A percentile compares a stretch with the other conserved stretches of the same genome.
phyloP scores from a whole-genome alignment of 352 stramenopile genomes.

The Paralagenidium karlingii region DNA sequence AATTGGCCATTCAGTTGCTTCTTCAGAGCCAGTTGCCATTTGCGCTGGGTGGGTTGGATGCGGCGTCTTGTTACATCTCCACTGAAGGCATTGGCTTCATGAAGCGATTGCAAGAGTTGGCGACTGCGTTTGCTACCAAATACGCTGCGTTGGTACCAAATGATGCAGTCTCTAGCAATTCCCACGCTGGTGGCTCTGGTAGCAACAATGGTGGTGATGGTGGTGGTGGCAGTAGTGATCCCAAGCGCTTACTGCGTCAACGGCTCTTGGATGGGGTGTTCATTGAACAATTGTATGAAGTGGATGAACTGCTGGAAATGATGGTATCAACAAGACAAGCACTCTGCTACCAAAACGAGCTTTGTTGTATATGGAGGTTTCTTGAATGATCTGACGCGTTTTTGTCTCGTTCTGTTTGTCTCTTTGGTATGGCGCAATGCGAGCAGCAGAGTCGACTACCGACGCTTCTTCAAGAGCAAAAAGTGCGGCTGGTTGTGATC shows the following conservation, averaged over 20 bases:
- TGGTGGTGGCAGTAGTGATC: background rate
- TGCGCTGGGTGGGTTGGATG: conserved; percentile 32
- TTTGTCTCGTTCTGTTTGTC: background rate
- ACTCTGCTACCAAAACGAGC: background rate
- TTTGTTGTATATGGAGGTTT: background rate
- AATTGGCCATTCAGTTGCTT: conserved; percentile 63
- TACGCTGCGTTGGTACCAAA: conserved; percentile 27
- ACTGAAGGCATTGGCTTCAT: conserved; percentile 61
- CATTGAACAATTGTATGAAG: conserved; percentile 64
- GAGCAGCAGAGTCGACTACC: conserved; percentile 51
- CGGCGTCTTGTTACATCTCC: conserved; percentile 67
- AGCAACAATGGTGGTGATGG: conserved; percentile 18
- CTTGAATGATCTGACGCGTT: background rate
- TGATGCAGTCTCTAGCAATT: too few species aligned
- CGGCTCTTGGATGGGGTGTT: conserved; percentile 68
- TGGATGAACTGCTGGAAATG: conserved; percentile 43
- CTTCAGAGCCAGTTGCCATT: conserved; percentile 44
- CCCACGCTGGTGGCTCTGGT: too few species aligned
- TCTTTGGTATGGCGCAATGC: conserved; percentile 1
- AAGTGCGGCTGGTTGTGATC: conserved; percentile 69
- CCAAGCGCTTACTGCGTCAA: conserved; percentile 20
- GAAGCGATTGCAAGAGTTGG: conserved; percentile 59
- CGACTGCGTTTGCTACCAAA: conserved; percentile 23
- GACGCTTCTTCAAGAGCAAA: conserved; percentile 44
- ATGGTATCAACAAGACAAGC: conserved; percentile 16